Evolutionary conservation across 2,329 filamentous ascomycete genomes (phyloP).

Genomic region (Trichocomaceae sp.): DNA sequence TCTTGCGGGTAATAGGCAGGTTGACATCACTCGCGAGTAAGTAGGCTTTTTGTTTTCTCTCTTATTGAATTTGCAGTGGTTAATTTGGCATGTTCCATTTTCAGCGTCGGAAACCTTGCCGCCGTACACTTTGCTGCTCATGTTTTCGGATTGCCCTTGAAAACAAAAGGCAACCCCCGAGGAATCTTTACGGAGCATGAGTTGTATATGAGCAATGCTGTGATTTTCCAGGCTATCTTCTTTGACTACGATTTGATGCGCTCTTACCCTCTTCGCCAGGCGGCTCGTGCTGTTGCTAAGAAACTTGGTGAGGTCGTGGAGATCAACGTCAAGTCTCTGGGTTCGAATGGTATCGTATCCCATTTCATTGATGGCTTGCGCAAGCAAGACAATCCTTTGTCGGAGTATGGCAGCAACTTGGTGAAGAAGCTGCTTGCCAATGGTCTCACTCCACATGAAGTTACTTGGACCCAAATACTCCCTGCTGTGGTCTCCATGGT

Average conservation of each 20-base stretch:
- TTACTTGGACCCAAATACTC: conserved; percentile 64
- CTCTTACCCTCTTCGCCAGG: conserved; percentile 58
- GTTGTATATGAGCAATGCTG: conserved; percentile 54
- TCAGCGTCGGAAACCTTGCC: conserved; percentile 46
- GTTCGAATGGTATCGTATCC: conserved; percentile 50
- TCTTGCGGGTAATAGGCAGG: conserved; percentile 56
- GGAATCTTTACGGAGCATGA: conserved; percentile 54
- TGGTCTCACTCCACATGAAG: conserved; percentile 57
- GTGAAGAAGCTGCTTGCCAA: conserved; percentile 59
- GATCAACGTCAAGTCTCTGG: conserved; percentile 57
- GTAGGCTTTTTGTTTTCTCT: conserved; percentile 15
- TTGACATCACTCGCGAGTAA: conserved; percentile 60
- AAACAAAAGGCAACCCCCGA: conserved; percentile 45
- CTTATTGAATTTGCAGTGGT: background rate
- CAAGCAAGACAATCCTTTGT: conserved; percentile 51
- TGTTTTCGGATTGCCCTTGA: conserved; percentile 51
- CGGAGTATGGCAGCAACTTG: conserved; percentile 59
- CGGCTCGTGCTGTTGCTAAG: conserved; percentile 50
- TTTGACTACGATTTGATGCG: conserved; percentile 60
- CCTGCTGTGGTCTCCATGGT: conserved; percentile 62
- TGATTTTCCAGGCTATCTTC: conserved; percentile 61
- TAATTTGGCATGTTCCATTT: background rate
- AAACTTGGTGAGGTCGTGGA: conserved; percentile 59
- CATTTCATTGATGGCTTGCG: conserved; percentile 43
- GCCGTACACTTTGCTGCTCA: conserved; percentile 51